Evolutionary conservation across 2,329 filamentous ascomycete genomes (phyloP).

Genomic region (Arthroderma sp.): DNA sequence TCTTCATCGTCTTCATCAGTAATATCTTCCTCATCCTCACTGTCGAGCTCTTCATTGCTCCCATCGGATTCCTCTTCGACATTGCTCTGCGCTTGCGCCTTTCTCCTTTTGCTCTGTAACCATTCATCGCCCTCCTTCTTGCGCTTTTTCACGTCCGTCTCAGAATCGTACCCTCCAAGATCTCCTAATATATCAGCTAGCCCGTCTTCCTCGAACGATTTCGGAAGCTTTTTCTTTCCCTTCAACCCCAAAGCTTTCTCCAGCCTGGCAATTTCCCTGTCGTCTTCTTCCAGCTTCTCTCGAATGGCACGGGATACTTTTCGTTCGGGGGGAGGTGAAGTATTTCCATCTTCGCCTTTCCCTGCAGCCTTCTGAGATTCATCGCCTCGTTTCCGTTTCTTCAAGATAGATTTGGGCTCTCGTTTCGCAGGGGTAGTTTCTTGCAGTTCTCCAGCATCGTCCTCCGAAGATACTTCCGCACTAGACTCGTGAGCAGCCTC

Average conservation of each 20-base stretch:
- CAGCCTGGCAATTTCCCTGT: slow-evolving; percentile 74
- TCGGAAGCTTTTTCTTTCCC: slow-evolving; percentile 59
- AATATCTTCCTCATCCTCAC: slow-evolving; percentile 22
- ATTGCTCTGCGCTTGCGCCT: slow-evolving; percentile 24
- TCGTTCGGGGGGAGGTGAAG: background rate
- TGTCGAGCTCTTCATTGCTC: slow-evolving; percentile 25
- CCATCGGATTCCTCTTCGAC: slow-evolving; percentile 23
- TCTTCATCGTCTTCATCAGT: slow-evolving; percentile 21
- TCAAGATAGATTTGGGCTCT: slow-evolving; percentile 27
- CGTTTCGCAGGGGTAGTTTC: slow-evolving; percentile 15
- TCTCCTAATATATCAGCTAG: slow-evolving; percentile 66
- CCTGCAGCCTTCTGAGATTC: slow-evolving; percentile 18
- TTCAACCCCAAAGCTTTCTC: slow-evolving; percentile 75
- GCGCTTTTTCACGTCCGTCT: slow-evolving; percentile 42
- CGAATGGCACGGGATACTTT: slow-evolving; percentile 36
- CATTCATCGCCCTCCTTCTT: slow-evolving; percentile 53
- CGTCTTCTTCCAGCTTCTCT: slow-evolving; percentile 62
- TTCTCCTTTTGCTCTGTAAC: slow-evolving; percentile 46
- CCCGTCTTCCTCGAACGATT: slow-evolving; percentile 69
- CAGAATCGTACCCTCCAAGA: slow-evolving; percentile 43
- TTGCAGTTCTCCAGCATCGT: slow-evolving; percentile 21
- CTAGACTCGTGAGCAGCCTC: slow-evolving; percentile 9
- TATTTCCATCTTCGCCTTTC: slow-evolving; percentile 19
- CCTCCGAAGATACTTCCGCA: slow-evolving; percentile 18
- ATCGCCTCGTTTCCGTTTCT: slow-evolving; percentile 20